Evolutionary conservation across 441 rosid genomes (phyloP).

Genomic region (Euphorbia celastroides): DNA sequence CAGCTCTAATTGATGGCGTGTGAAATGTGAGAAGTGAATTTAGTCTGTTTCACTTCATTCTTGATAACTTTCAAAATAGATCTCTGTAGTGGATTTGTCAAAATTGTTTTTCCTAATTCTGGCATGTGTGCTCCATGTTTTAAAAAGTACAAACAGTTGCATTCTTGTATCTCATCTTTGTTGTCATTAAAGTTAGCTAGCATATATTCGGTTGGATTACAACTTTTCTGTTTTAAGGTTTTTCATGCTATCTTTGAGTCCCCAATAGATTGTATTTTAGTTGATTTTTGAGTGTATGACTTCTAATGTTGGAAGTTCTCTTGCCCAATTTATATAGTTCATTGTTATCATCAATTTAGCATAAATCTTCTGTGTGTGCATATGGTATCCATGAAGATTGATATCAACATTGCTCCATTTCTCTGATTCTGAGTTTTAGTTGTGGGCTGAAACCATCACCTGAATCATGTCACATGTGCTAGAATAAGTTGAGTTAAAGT

Average conservation of each 20-base stretch:
- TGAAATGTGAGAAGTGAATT: not conserved
- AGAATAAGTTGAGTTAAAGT: not conserved
- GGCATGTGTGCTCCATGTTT: not conserved
- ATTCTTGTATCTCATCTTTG: slow-evolving; percentile 1
- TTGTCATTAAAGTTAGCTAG: not conserved
- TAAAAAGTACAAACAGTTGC: not conserved
- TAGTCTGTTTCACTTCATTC: not conserved
- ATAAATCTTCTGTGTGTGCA: no score
- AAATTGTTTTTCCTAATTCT: not conserved
- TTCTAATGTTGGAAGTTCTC: not conserved
- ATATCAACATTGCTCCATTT: no score
- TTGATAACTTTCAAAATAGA: not conserved
- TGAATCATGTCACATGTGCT: not conserved
- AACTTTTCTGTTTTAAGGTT: not conserved
- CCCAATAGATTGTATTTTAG: not conserved
- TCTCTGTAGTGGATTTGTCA: not conserved
- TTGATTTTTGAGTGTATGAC: not conserved
- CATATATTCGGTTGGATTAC: not conserved
- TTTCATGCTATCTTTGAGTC: not conserved
- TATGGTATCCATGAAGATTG: no score
- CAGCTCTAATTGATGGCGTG: not conserved
- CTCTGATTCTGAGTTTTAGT: not conserved
- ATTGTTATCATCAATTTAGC: not conserved
- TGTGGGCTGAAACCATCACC: not conserved
- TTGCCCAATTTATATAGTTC: not conserved